These are phyloP conservation scores for Aspergillus panamensis DNA, from an alignment of 495 filamentous ascomycete species.

Conservation along the genomic window DNA sequence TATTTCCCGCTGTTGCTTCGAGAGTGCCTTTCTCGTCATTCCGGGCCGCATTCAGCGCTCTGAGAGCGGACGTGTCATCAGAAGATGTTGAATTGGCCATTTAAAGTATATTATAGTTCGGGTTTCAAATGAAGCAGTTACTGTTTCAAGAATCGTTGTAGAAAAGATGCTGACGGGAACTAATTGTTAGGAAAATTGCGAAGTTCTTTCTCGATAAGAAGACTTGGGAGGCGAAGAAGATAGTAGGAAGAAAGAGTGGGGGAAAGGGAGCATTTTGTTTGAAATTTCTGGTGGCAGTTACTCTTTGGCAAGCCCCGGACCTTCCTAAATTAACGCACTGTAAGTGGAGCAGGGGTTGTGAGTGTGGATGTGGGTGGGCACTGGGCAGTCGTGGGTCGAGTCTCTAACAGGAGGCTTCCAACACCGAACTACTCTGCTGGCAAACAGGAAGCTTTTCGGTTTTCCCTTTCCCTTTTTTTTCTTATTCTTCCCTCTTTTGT, in stretches of 20 bases:
- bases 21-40: slow-evolving; percentile 56
- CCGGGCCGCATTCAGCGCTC: slow-evolving; percentile 64
- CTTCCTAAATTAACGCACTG: slow-evolving; percentile 25
- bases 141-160: neutral
- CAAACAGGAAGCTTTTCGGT: slow-evolving; percentile 11
- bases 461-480: slow-evolving; percentile 7
- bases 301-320: slow-evolving; percentile 20
- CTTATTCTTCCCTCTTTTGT: neutral
- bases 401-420: slow-evolving; percentile 9
- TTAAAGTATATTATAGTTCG: slow-evolving; percentile 8
- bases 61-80: slow-evolving; percentile 25
- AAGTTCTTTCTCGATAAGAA: neutral
- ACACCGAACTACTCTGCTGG: slow-evolving; percentile 21
- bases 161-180: neutral
- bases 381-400: slow-evolving; percentile 25
- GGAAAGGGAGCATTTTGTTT: slow-evolving; percentile 7
- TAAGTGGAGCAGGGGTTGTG: slow-evolving; percentile 21
- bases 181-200: neutral
- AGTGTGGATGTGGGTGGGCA: slow-evolving; percentile 1
- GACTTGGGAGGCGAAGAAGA: neutral
- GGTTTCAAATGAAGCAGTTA: neutral
- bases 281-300: slow-evolving; percentile 17
- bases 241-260: slow-evolving; percentile 7
- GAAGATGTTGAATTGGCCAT: slow-evolving; percentile 28
- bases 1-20: slow-evolving; percentile 47